Percentiles rank a stretch among this genome's conserved stretches.
These are phyloP conservation scores for Candida labiduridarum DNA, from an alignment of 1,139 yeast species.

Conservation along the genomic window DNA sequence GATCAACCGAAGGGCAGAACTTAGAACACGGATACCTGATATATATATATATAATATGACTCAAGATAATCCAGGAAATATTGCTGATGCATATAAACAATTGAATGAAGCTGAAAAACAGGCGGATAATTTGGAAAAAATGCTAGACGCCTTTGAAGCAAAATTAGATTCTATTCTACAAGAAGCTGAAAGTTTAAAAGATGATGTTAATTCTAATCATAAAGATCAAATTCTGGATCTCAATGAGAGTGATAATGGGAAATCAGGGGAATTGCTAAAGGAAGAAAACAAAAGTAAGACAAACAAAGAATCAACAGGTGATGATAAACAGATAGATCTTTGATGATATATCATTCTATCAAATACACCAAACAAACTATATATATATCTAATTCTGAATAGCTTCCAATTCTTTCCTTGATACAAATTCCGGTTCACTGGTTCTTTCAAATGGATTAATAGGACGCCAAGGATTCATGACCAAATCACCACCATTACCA, in stretches of 20 bases:
- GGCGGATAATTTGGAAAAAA: constrained; percentile 43
- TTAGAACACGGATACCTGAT: background rate
- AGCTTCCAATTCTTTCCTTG: constrained; percentile 13
- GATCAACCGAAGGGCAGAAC: no score
- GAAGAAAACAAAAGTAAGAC: no score
- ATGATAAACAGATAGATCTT: background rate
- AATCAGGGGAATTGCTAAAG: no score
- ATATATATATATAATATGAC: no score
- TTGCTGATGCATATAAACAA: constrained; percentile 46
- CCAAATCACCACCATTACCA: constrained; percentile 19
- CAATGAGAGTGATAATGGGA: constrained; percentile 3
- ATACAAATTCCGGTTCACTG: constrained; percentile 38
- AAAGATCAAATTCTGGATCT: constrained; percentile 15
- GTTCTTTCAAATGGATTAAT: constrained; percentile 66
- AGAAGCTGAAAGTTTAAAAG: constrained; percentile 34
- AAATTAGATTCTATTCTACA: constrained; percentile 47
- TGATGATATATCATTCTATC: background rate
- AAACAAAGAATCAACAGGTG: no score
- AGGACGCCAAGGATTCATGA: constrained; percentile 68
- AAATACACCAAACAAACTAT: background rate
- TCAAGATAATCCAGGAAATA: constrained; percentile 19
- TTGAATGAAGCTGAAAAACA: constrained; percentile 47
- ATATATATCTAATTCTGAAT: constrained; percentile 7
- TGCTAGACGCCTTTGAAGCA: constrained; percentile 46
- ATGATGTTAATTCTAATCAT: background rate